Evolutionary conservation across 2,329 filamentous ascomycete genomes (phyloP).

Genomic region (Neonectria sp.): DNA sequence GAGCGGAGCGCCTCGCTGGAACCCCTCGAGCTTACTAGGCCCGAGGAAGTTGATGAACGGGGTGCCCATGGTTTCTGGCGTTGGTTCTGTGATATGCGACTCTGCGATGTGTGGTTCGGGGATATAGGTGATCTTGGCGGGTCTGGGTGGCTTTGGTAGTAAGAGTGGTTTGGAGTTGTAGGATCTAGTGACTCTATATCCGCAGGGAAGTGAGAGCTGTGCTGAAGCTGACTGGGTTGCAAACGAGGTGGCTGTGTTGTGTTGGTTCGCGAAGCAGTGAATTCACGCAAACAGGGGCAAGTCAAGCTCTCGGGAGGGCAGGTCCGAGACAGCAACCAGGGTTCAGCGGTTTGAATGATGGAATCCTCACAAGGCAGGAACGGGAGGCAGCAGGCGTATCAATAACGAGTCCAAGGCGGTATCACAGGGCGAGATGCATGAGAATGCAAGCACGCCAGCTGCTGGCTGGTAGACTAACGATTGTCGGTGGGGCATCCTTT

Average conservation of each 20-base stretch:
- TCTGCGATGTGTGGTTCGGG: background rate
- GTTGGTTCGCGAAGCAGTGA: background rate
- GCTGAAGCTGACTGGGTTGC: background rate
- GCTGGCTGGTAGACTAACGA: background rate
- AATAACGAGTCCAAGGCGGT: background rate
- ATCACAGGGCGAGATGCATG: background rate
- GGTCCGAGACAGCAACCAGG: background rate
- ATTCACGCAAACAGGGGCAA: background rate
- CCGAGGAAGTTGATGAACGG: slow-evolving; percentile 65
- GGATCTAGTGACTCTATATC: background rate
- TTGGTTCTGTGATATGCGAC: background rate
- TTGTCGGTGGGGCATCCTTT: background rate
- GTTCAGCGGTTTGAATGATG: background rate
- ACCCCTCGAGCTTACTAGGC: slow-evolving; percentile 66
- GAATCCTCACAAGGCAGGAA: background rate
- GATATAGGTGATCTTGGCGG: too few species aligned
- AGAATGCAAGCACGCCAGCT: background rate
- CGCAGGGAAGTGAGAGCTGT: background rate
- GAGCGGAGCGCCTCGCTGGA: slow-evolving; percentile 57
- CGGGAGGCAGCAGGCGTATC: background rate
- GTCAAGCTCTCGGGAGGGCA: background rate
- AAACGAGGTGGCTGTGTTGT: background rate
- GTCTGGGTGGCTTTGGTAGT: background rate
- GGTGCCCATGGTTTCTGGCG: slow-evolving; percentile 59
- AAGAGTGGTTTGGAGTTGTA: background rate